These are phyloP conservation scores for Verticillium dahliae DNA, from an alignment of 2,329 filamentous ascomycete genomes.

Conservation along the genomic window DNA sequence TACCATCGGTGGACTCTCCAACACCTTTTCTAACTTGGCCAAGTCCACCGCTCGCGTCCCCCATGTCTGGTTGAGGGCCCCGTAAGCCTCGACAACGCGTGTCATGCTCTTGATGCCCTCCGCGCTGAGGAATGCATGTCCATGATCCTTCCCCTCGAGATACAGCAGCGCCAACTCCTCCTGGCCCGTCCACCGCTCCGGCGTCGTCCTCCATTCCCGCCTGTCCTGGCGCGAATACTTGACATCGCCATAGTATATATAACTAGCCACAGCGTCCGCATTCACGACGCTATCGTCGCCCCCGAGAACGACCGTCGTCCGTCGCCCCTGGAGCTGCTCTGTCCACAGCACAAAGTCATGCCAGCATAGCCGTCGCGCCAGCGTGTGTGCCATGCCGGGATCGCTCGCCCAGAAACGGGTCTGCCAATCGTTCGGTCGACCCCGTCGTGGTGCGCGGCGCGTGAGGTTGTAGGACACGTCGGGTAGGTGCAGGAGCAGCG, in stretches of 20 bases:
- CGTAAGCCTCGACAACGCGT: constrained; percentile 6
- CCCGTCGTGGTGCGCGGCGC: constrained; percentile 32
- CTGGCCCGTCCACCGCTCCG: constrained; percentile 14
- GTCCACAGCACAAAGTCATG: constrained; percentile 64
- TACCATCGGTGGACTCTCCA: not conserved
- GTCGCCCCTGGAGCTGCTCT: constrained; percentile 43
- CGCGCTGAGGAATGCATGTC: constrained; percentile 12
- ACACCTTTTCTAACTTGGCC: constrained; percentile 5
- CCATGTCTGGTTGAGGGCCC: not conserved
- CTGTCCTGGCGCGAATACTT: constrained; percentile 9
- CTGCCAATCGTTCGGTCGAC: constrained; percentile 58
- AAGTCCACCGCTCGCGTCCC: constrained; percentile 3
- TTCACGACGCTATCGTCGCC: constrained; percentile 16
- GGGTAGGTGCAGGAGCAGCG: constrained; percentile 62
- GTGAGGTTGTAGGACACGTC: constrained; percentile 69
- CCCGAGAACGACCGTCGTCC: constrained; percentile 16
- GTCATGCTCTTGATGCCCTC: constrained; percentile 7
- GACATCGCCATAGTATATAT: constrained; percentile 15
- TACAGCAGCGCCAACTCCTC: constrained; percentile 18
- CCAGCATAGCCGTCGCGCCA: constrained; percentile 67
- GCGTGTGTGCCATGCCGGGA: constrained; percentile 56
- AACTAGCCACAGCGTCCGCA: constrained; percentile 16
- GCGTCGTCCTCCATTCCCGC: constrained; percentile 9
- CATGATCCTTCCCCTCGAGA: constrained; percentile 16
- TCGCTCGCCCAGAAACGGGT: constrained; percentile 67